Conservation (phyloP, 75 land plant genomes). For the Picea sitchensis region DNA sequence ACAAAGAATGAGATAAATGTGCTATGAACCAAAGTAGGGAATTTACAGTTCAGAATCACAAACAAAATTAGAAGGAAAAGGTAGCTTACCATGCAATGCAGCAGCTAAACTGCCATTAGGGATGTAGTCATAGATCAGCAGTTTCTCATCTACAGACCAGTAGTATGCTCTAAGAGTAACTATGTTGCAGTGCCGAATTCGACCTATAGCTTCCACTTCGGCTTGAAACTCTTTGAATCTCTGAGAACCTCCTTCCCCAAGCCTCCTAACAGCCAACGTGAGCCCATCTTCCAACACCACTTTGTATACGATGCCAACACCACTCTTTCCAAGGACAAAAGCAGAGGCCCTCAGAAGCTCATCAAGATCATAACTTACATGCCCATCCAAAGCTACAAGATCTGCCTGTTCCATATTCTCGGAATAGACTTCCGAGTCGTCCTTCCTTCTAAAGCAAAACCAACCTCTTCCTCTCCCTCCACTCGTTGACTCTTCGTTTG, state of each 20-base stretch:
- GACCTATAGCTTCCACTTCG: conserved; percentile 70
- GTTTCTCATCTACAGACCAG: conserved; percentile 76
- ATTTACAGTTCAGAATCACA: neutral
- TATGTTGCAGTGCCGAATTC: conserved; percentile 60
- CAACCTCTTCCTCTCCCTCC: conserved; percentile 19
- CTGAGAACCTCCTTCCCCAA: conserved; percentile 63
- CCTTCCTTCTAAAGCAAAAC: conserved; percentile 27
- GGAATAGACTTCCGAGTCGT: conserved; percentile 44
- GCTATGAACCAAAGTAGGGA: neutral
- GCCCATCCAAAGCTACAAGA: conserved; percentile 48
- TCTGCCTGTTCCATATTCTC: conserved; percentile 61
- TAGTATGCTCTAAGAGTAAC: conserved; percentile 70
- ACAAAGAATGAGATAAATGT: neutral
- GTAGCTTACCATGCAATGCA: conserved; percentile 63
- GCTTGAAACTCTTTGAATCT: conserved; percentile 73
- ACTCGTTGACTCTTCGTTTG: conserved; percentile 16
- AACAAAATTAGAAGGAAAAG: neutral
- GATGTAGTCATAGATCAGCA: conserved; percentile 74
- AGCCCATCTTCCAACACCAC: conserved; percentile 73
- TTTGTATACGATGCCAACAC: conserved; percentile 77
- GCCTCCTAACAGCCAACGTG: conserved; percentile 70
- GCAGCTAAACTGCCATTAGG: conserved; percentile 70
- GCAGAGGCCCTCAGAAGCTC: conserved; percentile 78
- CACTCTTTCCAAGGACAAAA: conserved; percentile 74
- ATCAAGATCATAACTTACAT: conserved; percentile 62